A percentile compares a stretch with the other conserved stretches of the same genome.
Conservation (phyloP, 805 yeast species). For the Sugiyamaella qingdaonensis region DNA sequence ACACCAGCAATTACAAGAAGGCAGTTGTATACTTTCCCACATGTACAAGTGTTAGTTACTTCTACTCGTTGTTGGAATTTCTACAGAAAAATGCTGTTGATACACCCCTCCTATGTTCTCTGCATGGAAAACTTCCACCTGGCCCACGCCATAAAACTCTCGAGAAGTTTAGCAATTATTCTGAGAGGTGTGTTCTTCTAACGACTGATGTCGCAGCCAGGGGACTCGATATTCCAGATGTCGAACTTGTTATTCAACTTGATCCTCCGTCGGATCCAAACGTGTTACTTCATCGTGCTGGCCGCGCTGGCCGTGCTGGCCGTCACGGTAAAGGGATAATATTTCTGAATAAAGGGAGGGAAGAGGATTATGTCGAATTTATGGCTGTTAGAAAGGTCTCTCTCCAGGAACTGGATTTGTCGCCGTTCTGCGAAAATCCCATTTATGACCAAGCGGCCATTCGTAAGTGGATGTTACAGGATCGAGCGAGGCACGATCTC, state of each 20-base stretch:
- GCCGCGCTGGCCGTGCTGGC: constrained; percentile 93
- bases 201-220: constrained; percentile 99
- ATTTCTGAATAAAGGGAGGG: constrained; percentile 68
- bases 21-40: constrained; percentile 92
- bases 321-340: constrained; percentile 74
- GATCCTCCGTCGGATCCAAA: constrained; percentile 96
- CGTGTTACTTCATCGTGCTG: constrained; percentile 88
- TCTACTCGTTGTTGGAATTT: constrained; percentile 52
- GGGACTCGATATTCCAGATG: constrained; percentile 93
- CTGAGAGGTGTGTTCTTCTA: constrained; percentile 57
- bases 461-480: constrained; percentile 59
- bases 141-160: constrained; percentile 73
- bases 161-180: constrained; percentile 47
- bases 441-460: constrained; percentile 18
- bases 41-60: constrained; percentile 76
- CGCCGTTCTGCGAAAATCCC: constrained; percentile 17
- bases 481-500: constrained; percentile 76
- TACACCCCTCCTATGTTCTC: constrained; percentile 53
- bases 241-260: constrained; percentile 86
- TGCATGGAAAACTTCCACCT: constrained; percentile 90
- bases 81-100: constrained; percentile 31
- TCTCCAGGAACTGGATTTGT: constrained; percentile 39
- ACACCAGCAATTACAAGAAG: constrained; percentile 59
- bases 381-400: constrained; percentile 66
- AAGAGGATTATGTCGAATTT: constrained; percentile 76